Conservation (phyloP, 2,329 filamentous ascomycete genomes). For the Aspergillus thermomutatus region DNA sequence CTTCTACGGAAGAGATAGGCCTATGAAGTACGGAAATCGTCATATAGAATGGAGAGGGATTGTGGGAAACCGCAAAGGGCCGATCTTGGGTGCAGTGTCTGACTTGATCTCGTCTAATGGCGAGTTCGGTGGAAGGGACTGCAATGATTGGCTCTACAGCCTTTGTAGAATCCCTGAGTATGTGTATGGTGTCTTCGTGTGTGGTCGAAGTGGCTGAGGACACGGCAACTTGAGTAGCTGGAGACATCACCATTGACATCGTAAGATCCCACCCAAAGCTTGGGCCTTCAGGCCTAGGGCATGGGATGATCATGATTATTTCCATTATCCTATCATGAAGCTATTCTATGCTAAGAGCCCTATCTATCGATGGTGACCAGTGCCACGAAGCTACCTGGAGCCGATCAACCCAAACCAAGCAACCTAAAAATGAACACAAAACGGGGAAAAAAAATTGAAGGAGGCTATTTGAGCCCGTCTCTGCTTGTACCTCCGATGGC, state of each 20-base stretch:
- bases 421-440: neutral
- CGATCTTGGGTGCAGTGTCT: conserved; percentile 60
- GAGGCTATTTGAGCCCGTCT: neutral
- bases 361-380: conserved; percentile 1
- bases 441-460: neutral
- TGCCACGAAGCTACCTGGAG: neutral
- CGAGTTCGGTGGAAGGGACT: conserved; percentile 49
- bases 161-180: conserved; percentile 3
- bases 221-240: neutral
- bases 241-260: neutral
- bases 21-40: conserved; percentile 59
- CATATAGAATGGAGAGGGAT: conserved; percentile 54
- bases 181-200: neutral
- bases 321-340: neutral
- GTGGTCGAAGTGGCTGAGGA: neutral
- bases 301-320: neutral
- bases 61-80: conserved; percentile 34
- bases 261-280: neutral
- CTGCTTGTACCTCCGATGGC: conserved; percentile 47
- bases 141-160: conserved; percentile 59
- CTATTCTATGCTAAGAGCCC: conserved; percentile 5
- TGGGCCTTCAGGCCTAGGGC: neutral
- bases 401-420: neutral
- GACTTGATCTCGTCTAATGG: conserved; percentile 28
- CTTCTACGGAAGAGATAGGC: conserved; percentile 26